Base-by-base conservation (phyloP, 2,329 filamentous ascomycete species). In the Cordyceps cicadae region DNA sequence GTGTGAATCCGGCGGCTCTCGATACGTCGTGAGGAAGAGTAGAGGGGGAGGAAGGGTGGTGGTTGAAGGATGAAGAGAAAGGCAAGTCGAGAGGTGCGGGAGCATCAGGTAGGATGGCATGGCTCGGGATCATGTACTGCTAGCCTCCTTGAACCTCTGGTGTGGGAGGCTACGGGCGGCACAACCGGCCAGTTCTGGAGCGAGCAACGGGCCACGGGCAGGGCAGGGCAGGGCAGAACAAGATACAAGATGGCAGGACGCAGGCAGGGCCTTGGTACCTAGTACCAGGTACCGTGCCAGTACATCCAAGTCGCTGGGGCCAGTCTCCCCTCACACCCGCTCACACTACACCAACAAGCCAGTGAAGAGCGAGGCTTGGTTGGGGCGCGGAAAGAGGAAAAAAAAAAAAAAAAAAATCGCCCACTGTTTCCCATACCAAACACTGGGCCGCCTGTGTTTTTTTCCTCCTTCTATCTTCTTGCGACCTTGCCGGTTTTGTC, bases 1-100 rank as follows among this genome's bases (percentile, higher is more conserved):
- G 29, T n/a, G 19, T 56, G 59, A 62, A 59, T 59, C 53, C 60
- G 55, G 43, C 54, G 59, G 64, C 48, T 73, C 74, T 75, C 72
- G 70, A 70, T 64, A 66, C 66, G 63, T 70, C 69, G 70, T 70
- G 68, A 67, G 66, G 62, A 63, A 50, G 62, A 63, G 34, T 34
- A 59, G 61, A 63, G 62, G 64, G 55, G 62, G 61, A 64, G 63
- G 58, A 62, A 57, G 62, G 64, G 60, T 56, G 63, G 64, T 64
- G 61, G 64, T 59, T 61, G 52, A 63, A 64, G 59, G 52, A 61
- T 58, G 62, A 62, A 64, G 63, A 62, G 54, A 62, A 64, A 63
- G 62, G 62, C 65, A 61, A 67, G 54, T 62, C 64, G 62, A 63
- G 53, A 64, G 61, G 62, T 56, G 62, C 51, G 62, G 60, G 62